Evolutionary conservation across 2,329 filamentous ascomycete genomes (phyloP), one percentile per base, ranked within the genome.

Genomic region (Microdochium paspali): DNA sequence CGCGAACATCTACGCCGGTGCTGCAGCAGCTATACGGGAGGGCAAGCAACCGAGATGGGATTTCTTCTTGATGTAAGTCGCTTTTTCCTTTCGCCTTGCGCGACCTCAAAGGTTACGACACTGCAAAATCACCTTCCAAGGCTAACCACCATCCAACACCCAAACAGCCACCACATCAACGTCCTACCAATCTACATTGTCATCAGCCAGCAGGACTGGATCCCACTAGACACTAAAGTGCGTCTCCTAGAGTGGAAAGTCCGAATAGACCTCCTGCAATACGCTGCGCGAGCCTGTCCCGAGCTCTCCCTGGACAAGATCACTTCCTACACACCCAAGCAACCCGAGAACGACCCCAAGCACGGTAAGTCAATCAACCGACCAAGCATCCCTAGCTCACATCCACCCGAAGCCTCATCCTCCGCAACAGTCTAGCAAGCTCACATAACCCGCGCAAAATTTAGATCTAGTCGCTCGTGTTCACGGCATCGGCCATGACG

Each of bases 171-270:
- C 64, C 79, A 82, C 57, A 68, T 91, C 54, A 96, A 85, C 59
- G 71, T 71, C 0, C 59, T 72, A 10, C 83, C 84, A n/a, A 80
- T 95, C 54, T 93, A 91, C 68, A 74, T 87, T 53, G 70, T 72
- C 7, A 74, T 95, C 60, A 75, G 82, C 58, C 66, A 67, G 10
- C 74, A 74, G 53, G 53, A 71, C 31, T 93, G 78, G 76, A 71
- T 90, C 40, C 71, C 79, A 0, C 59, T 66, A 0, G 69, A 71
- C 7, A 69, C 71, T 44, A 91, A 90, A 60, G 69, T 73, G 12
- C 80, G 87, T 5, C 67, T 95, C 0, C 70, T 95, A 7, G 85
- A 93, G 64, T 90, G 82, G 79, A 95, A 94, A 64, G 85, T 83
- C 45, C 79, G 89, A 39, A 66, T 82, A 54, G 87, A 93, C 60